These are phyloP conservation scores for Calamus simplicifolius DNA, from an alignment of 176 grass and related monocot species.

Conservation along the genomic window DNA sequence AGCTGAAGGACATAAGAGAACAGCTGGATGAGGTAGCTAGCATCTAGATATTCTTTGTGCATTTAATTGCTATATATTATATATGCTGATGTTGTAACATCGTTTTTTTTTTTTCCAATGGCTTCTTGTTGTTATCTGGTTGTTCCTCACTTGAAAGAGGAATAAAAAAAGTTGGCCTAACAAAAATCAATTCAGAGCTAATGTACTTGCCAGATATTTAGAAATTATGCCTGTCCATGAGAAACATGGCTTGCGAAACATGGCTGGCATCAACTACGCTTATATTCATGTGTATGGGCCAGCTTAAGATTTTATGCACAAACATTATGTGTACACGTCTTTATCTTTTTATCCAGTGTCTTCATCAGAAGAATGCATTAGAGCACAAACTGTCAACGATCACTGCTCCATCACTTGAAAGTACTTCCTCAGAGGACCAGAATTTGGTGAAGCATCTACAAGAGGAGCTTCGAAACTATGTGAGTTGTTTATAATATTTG, in stretches of 20 bases:
- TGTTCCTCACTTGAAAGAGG: too few relatives aligned
- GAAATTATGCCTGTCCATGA: background rate
- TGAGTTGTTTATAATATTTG: slow-evolving; percentile 25
- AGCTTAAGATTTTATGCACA: too few relatives aligned
- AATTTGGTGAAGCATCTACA: slow-evolving; percentile 72
- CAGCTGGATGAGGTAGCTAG: slow-evolving; percentile 60
- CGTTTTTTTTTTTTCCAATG: too few relatives aligned
- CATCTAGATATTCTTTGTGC: background rate
- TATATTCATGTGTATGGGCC: too few relatives aligned
- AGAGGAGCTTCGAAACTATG: slow-evolving; percentile 68
- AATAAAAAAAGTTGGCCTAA: too few relatives aligned
- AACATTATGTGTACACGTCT: slow-evolving; percentile 6
- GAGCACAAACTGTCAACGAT: slow-evolving; percentile 41
- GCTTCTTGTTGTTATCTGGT: background rate
- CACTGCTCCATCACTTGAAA: slow-evolving; percentile 28
- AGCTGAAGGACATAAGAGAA: slow-evolving; percentile 47
- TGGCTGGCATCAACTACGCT: too few relatives aligned
- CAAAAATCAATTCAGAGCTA: too few relatives aligned
- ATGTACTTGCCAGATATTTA: background rate
- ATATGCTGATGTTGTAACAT: too few relatives aligned
- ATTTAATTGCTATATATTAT: background rate
- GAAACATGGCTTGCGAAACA: slow-evolving; percentile 5
- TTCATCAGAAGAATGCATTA: slow-evolving; percentile 45
- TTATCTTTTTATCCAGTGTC: slow-evolving; percentile 43
- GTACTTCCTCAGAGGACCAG: slow-evolving; percentile 52